Evolutionary conservation across 1,284 basidiomycete species (phyloP).

Genomic region (Trichosporon sp.): DNA sequence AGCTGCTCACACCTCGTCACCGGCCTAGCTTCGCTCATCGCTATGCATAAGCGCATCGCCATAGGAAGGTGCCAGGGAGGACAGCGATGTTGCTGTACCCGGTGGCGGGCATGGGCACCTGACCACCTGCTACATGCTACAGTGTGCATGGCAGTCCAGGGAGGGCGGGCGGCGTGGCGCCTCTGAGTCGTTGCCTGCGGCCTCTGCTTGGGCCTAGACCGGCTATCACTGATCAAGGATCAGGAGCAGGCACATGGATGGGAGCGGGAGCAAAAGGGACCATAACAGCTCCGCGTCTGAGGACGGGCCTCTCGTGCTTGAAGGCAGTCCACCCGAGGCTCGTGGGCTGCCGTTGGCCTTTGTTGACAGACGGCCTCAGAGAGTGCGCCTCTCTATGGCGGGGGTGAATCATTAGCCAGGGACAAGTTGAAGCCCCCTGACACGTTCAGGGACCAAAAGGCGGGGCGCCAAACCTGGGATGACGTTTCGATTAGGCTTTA

Average conservation of each 20-base stretch:
- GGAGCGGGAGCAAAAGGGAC: conserved; percentile 15
- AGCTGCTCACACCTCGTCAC: conserved; percentile 3
- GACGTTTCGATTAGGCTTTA: conserved; percentile 6
- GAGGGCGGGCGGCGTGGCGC: neutral
- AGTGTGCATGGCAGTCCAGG: conserved; percentile 5
- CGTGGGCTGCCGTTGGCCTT: neutral
- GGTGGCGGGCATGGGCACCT: conserved; percentile 10
- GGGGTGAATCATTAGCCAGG: conserved; percentile 6
- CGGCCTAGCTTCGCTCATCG: neutral
- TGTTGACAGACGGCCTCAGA: neutral
- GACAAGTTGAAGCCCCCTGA: neutral
- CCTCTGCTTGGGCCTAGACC: conserved; percentile 7
- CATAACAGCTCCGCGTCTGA: conserved; percentile 16
- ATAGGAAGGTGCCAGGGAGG: neutral
- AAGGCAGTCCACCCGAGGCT: neutral
- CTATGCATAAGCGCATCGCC: neutral
- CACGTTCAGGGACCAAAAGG: neutral
- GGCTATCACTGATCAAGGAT: conserved; percentile 10
- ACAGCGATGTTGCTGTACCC: neutral
- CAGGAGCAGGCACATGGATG: conserved; percentile 9
- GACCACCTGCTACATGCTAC: neutral
- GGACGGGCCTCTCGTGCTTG: neutral
- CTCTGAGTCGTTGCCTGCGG: neutral
- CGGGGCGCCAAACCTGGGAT: conserved; percentile 4
- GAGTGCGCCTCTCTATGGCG: neutral